Evolutionary conservation across 2,329 filamentous ascomycete species (phyloP).

Genomic region (Drechslerella dactyloides): DNA sequence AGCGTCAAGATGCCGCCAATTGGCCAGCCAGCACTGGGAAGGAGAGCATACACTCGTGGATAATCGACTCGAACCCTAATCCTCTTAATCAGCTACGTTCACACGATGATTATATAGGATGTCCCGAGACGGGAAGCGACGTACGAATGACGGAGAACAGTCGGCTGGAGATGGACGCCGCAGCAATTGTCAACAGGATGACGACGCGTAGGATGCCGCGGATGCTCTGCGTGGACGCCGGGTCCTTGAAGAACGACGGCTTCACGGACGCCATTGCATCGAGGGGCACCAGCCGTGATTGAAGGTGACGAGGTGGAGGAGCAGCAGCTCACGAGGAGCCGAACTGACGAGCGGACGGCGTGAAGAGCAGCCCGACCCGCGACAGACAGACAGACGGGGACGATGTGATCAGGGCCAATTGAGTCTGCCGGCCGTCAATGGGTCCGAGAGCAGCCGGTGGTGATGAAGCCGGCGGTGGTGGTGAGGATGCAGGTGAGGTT

Average conservation of each 20-base stretch:
- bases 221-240: constrained; percentile 76
- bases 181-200: constrained; percentile 90
- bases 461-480: constrained; percentile 16
- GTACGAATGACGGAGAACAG: constrained; percentile 97
- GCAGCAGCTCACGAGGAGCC: constrained; percentile 41
- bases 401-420: not conserved
- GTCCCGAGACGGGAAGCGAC: constrained; percentile 58
- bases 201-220: constrained; percentile 84
- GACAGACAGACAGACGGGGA: not conserved
- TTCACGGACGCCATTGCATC: constrained; percentile 55
- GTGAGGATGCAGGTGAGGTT: constrained; percentile 7
- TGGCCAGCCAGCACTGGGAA: constrained; percentile 28
- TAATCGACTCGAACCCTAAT: constrained; percentile 94
- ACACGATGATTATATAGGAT: no score
- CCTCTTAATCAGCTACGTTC: constrained; percentile 9
- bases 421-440: constrained; percentile 6
- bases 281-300: constrained; percentile 17
- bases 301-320: constrained; percentile 10
- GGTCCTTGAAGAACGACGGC: constrained; percentile 71
- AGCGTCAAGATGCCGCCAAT: constrained; percentile 11
- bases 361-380: constrained; percentile 11
- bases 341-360: not conserved
- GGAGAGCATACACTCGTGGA: constrained; percentile 84
- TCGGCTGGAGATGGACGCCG: constrained; percentile 86
- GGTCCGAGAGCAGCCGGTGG: not conserved